These are phyloP conservation scores for Neurospora sp. DNA, from an alignment of 495 filamentous ascomycete species.

Conservation along the genomic window DNA sequence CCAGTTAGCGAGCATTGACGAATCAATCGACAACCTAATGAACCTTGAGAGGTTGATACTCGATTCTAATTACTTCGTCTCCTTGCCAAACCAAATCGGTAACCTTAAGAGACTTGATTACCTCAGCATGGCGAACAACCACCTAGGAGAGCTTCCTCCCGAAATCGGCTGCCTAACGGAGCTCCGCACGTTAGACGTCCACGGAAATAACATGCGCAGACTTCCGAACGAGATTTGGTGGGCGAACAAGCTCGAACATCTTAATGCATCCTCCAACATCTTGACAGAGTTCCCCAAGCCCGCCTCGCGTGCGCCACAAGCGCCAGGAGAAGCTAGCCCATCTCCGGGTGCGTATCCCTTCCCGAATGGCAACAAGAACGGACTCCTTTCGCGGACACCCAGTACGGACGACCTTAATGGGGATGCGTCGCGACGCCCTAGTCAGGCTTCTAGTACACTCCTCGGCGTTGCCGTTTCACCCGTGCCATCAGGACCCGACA, in stretches of 20 bases:
- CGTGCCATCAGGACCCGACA: slow-evolving; percentile 41
- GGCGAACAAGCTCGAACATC: slow-evolving; percentile 73
- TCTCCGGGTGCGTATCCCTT: slow-evolving; percentile 6
- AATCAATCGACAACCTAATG: slow-evolving; percentile 75
- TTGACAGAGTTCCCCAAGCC: slow-evolving; percentile 83
- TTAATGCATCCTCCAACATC: slow-evolving; percentile 94
- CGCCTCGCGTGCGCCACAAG: slow-evolving; percentile 48
- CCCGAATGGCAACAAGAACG: slow-evolving; percentile 35
- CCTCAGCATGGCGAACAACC: slow-evolving; percentile 88
- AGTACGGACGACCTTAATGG: slow-evolving; percentile 69
- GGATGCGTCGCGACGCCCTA: slow-evolving; percentile 70
- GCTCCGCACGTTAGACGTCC: slow-evolving; percentile 72
- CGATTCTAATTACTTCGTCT: slow-evolving; percentile 92
- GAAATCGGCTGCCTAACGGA: slow-evolving; percentile 81
- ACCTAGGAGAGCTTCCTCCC: slow-evolving; percentile 66
- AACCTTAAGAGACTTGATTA: slow-evolving; percentile 76
- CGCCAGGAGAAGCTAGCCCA: slow-evolving; percentile 37
- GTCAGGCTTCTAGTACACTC: slow-evolving; percentile 68
- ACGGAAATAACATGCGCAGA: slow-evolving; percentile 82
- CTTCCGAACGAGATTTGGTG: slow-evolving; percentile 91
- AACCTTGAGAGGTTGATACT: slow-evolving; percentile 79
- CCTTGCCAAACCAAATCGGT: slow-evolving; percentile 73
- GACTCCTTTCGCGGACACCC: slow-evolving; percentile 43
- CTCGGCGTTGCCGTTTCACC: slow-evolving; percentile 69
- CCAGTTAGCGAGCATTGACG: slow-evolving; percentile 80